Conservation (phyloP, 1,284 basidiomycete species). For the Tylopilus sp. region DNA sequence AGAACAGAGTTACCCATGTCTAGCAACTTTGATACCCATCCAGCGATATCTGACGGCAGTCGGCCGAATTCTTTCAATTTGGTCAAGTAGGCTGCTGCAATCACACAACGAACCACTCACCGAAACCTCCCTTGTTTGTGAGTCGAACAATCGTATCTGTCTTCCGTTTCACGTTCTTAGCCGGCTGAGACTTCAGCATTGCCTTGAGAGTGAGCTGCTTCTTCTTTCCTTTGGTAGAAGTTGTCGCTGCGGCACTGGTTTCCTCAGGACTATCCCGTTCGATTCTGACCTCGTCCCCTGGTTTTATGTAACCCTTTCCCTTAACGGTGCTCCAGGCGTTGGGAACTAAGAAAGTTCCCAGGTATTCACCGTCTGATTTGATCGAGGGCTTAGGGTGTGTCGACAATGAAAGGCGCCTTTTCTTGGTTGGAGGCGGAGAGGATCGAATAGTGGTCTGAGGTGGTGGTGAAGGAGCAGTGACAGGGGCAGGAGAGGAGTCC, state of each 20-base stretch:
- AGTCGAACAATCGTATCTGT: conserved; percentile 67
- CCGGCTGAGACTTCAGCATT: conserved; percentile 61
- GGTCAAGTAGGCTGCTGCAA: not conserved
- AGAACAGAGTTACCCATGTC: conserved; percentile 59
- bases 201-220: conserved; percentile 64
- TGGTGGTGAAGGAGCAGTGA: conserved; percentile 21
- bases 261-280: conserved; percentile 53
- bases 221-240: conserved; percentile 47
- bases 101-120: conserved; percentile 36
- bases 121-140: conserved; percentile 62
- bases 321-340: conserved; percentile 80
- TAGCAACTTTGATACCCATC: conserved; percentile 71
- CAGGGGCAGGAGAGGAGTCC: conserved; percentile 32
- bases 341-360: conserved; percentile 71
- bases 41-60: conserved; percentile 63
- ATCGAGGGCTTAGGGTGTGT: conserved; percentile 5
- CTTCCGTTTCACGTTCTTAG: conserved; percentile 50
- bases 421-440: conserved; percentile 45
- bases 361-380: conserved; percentile 38
- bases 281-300: conserved; percentile 59
- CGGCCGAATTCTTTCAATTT: conserved; percentile 65
- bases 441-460: conserved; percentile 16
- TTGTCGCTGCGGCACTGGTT: conserved; percentile 24
- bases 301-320: conserved; percentile 65
- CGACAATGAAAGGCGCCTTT: conserved; percentile 46